Conservation (phyloP, 371 early-diverging fungal species). For the Lichtheimia hyalospora region DNA sequence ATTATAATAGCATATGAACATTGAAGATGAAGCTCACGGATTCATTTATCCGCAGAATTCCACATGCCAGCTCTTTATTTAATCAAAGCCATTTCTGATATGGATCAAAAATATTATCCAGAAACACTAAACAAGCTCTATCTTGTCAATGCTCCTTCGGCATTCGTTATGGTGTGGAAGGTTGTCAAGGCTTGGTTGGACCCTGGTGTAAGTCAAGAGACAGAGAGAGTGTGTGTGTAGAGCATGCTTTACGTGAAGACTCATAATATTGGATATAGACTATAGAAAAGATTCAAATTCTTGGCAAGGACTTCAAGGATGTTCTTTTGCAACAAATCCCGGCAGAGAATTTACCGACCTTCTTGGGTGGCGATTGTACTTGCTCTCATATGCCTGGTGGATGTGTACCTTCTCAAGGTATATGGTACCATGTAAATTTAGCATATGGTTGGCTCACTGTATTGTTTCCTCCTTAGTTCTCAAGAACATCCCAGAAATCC, state of each 20-base stretch:
- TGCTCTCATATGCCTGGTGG: slow-evolving; percentile 83
- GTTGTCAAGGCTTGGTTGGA: slow-evolving; percentile 84
- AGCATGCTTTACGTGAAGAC: not conserved
- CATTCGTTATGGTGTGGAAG: slow-evolving; percentile 82
- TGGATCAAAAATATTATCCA: slow-evolving; percentile 83
- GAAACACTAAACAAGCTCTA: slow-evolving; percentile 79
- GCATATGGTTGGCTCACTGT: not conserved
- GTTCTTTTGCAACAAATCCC: slow-evolving; percentile 71
- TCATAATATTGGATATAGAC: slow-evolving; percentile 28
- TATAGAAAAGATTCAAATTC: slow-evolving; percentile 78
- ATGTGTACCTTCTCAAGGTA: slow-evolving; percentile 60
- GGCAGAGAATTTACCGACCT: slow-evolving; percentile 74
- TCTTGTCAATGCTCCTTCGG: slow-evolving; percentile 79
- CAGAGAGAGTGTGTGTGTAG: not conserved
- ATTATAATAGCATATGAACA: not conserved
- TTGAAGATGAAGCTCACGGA: not conserved
- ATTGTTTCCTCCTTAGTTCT: slow-evolving; percentile 16
- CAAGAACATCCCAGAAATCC: slow-evolving; percentile 34
- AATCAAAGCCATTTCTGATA: slow-evolving; percentile 72
- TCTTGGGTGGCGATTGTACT: slow-evolving; percentile 78
- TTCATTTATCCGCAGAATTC: slow-evolving; percentile 46
- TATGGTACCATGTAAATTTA: not conserved
- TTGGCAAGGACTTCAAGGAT: slow-evolving; percentile 67
- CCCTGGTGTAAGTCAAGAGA: slow-evolving; percentile 56
- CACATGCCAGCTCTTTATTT: slow-evolving; percentile 77